Percentiles rank a stretch among this genome's conserved stretches.
Conservation (phyloP, 805 yeast species). For the Candida morakotiae region DNA sequence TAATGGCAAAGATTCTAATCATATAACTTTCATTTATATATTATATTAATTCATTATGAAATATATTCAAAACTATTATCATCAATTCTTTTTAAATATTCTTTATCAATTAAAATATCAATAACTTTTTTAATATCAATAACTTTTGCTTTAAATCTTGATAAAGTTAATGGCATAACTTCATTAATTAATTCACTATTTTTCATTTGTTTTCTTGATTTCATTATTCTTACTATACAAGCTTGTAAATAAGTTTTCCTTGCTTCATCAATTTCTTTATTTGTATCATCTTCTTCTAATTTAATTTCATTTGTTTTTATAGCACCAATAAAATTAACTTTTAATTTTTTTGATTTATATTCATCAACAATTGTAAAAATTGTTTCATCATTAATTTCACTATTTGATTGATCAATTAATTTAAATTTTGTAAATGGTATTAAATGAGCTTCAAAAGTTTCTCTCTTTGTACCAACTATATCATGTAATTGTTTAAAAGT, state of each 20-base stretch:
- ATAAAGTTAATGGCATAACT: constrained; percentile 78
- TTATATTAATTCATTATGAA: constrained; percentile 41
- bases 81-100: constrained; percentile 74
- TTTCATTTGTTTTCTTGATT: constrained; percentile 75
- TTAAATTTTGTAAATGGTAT: constrained; percentile 76
- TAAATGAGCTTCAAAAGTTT: constrained; percentile 70
- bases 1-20: too few species aligned
- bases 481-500: constrained; percentile 59
- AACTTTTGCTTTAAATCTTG: constrained; percentile 80
- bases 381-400: constrained; percentile 43
- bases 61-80: constrained; percentile 76
- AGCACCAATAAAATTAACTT: constrained; percentile 70
- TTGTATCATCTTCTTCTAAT: constrained; percentile 70
- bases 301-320: constrained; percentile 53
- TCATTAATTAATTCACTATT: constrained; percentile 84
- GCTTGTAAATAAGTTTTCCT: constrained; percentile 85
- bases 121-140: constrained; percentile 85
- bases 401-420: constrained; percentile 59
- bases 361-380: constrained; percentile 69
- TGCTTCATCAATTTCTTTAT: constrained; percentile 80
- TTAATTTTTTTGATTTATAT: constrained; percentile 78
- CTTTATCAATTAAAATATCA: constrained; percentile 79
- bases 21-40: too few species aligned
- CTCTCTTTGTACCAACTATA: constrained; percentile 62
- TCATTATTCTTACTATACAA: constrained; percentile 94